Conservation (phyloP, 805 yeast species). For the Diddensiella caesifluorescens region DNA sequence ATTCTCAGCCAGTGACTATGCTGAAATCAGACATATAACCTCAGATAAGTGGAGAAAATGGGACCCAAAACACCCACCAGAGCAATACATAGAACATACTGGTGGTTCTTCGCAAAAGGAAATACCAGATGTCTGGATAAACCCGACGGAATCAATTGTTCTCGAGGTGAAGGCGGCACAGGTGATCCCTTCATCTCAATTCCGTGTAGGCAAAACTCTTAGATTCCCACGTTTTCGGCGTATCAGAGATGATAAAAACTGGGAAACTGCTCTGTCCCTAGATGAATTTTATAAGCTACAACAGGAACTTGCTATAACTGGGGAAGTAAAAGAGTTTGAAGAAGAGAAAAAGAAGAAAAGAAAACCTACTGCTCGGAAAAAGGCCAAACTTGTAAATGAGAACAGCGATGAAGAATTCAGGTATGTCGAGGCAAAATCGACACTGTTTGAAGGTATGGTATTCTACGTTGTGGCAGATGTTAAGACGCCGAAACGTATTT, state of each 20-base stretch:
- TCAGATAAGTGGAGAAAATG: conserved; percentile 55
- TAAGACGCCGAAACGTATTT: conserved; percentile 20
- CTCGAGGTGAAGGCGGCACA: conserved; percentile 80
- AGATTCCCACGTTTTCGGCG: conserved; percentile 69
- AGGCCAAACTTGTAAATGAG: conserved; percentile 4
- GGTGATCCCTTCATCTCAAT: conserved; percentile 48
- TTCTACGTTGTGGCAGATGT: conserved; percentile 29
- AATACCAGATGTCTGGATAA: conserved; percentile 70
- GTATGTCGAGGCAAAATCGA: conserved; percentile 1
- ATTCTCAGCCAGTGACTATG: conserved; percentile 57
- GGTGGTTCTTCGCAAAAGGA: conserved; percentile 24
- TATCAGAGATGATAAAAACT: conserved; percentile 64
- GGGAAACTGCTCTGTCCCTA: conserved; percentile 49
- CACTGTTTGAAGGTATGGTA: conserved; percentile 18
- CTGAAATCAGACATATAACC: conserved; percentile 51
- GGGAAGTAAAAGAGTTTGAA: conserved; percentile 25
- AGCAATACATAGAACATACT: conserved; percentile 21
- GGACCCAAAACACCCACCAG: conserved; percentile 39
- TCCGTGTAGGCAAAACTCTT: conserved; percentile 63
- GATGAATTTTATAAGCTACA: conserved; percentile 44
- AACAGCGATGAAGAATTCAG: conserved; percentile 7
- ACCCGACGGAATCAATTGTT: conserved; percentile 71
- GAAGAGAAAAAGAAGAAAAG: conserved; percentile 30
- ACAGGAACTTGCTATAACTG: conserved; percentile 19
- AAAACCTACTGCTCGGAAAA: conserved; percentile 16